phyloP scores from a whole-genome alignment of 352 stramenopile genomes.

The Nannochloropsis limnetica region DNA sequence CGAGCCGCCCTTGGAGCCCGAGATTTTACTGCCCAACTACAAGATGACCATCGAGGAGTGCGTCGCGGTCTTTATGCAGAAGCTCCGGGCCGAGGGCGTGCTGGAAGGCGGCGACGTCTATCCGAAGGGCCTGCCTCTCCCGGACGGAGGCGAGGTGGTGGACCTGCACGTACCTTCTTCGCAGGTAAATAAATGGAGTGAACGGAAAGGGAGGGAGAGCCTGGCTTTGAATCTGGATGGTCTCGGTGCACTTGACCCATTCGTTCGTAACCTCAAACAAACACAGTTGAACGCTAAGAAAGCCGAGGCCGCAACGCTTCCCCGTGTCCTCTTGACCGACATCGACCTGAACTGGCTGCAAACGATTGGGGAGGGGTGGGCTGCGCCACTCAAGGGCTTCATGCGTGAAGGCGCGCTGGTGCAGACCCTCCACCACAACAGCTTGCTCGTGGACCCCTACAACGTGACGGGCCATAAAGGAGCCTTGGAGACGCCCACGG shows the following conservation, averaged over 20 bases:
- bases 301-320: constrained; percentile 59
- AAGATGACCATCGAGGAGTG: constrained; percentile 82
- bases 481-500: not conserved
- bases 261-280: not conserved
- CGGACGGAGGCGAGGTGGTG: constrained; percentile 72
- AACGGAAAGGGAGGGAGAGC: not conserved
- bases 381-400: constrained; percentile 84
- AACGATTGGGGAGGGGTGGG: constrained; percentile 91
- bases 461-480: constrained; percentile 71
- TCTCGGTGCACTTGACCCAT: too few species aligned
- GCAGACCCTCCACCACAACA: constrained; percentile 93
- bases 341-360: constrained; percentile 97
- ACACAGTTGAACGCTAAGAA: constrained; percentile 44
- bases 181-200: constrained; percentile 24
- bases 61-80: constrained; percentile 63
- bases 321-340: constrained; percentile 84
- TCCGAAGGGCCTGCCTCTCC: constrained; percentile 66
- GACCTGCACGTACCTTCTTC: constrained; percentile 65
- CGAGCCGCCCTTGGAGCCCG: constrained; percentile 78
- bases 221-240: not conserved
- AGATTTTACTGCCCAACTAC: constrained; percentile 87
- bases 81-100: constrained; percentile 64
- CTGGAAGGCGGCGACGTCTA: constrained; percentile 64
- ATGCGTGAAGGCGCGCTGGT: constrained; percentile 93
- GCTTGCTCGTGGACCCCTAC: constrained; percentile 85